Base-by-base conservation (phyloP, 2,329 filamentous ascomycete genomes). In the Tolypocladium tropicale region DNA sequence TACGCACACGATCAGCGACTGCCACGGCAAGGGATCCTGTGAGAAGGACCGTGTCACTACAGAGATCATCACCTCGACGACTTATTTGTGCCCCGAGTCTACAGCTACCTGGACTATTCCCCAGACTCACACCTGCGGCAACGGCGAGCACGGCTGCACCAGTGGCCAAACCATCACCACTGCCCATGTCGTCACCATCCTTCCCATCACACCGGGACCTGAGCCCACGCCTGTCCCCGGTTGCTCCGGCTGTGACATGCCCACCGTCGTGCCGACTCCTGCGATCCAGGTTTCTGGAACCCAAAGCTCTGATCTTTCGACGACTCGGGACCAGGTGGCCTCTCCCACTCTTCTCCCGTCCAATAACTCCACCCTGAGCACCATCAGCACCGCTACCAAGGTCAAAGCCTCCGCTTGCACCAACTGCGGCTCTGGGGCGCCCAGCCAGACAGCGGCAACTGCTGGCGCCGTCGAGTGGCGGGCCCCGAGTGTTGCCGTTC, bases 1-100 rank as follows among this genome's bases (percentile, higher is more conserved):
- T 64, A 73, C 80, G 66, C 72, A 78, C 63, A 84, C 80, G 67
- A 72, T 83, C 72, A 82, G 78, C 64, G 76, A 76, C 41, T 84
- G 81, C 75, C 74, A 72, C 50, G 75, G 80, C 52, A 74, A 75
- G 55, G 80, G 55, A 16, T 51, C 61, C 16, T 67, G 65, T 57
- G 39, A 49, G 57, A 61, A 62, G 56, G 61, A 59, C 49, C 50
- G 57, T 23, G 60, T 62, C 53, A 59, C 57, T 39, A 64, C 67
- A 12, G 60, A 68, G 54, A 57, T 66, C 9, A 33, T 67, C 14
- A 60, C 61, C 12, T 57, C 59, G 7, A 67, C 65, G 0, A 62
- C 62, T 14, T 54, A 58, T 9, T 52, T 62, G 3, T 60, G 59
- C 51, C 59, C 64, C 16, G 58, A 69, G 53, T 61, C 61, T 7